Conservation (phyloP, 306 rosid genomes). For the Vachellia pachyceras region DNA sequence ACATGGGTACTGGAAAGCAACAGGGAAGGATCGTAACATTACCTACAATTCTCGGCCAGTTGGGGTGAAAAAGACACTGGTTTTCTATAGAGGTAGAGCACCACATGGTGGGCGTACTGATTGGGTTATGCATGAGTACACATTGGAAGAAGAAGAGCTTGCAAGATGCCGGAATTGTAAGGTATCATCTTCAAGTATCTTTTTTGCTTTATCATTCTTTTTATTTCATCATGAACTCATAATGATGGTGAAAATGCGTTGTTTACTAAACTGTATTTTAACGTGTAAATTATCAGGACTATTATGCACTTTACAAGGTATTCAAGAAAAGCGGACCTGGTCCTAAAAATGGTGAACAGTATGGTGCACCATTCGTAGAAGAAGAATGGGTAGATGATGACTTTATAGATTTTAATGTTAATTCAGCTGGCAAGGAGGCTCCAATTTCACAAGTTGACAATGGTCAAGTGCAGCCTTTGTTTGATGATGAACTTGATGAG, state of each 20-base stretch:
- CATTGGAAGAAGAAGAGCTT: constrained; percentile 83
- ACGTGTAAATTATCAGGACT: constrained; percentile 57
- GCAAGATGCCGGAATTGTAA: constrained; percentile 71
- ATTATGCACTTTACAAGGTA: constrained; percentile 82
- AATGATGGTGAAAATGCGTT: not conserved
- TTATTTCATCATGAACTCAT: not conserved
- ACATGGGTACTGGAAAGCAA: constrained; percentile 91
- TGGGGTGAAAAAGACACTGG: too few relatives aligned
- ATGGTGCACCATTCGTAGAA: constrained; percentile 92
- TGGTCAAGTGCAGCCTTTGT: constrained; percentile 40
- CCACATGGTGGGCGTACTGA: constrained; percentile 85
- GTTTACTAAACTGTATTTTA: constrained; percentile 26
- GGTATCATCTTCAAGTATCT: constrained; percentile 50
- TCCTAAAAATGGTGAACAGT: constrained; percentile 96
- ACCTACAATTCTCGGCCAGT: too few relatives aligned
- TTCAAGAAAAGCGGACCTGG: constrained; percentile 96
- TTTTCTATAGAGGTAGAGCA: constrained; percentile 82
- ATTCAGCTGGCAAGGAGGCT: constrained; percentile 40
- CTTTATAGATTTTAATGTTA: constrained; percentile 48
- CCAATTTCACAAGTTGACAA: constrained; percentile 35
- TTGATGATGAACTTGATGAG: constrained; percentile 52
- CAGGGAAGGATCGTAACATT: constrained; percentile 94
- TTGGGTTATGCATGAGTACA: constrained; percentile 98
- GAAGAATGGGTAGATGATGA: constrained; percentile 76
- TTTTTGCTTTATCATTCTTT: constrained; percentile 6